Evolutionary conservation across 129 eudicot species (phyloP).

Genomic region (Flaveria robusta): DNA sequence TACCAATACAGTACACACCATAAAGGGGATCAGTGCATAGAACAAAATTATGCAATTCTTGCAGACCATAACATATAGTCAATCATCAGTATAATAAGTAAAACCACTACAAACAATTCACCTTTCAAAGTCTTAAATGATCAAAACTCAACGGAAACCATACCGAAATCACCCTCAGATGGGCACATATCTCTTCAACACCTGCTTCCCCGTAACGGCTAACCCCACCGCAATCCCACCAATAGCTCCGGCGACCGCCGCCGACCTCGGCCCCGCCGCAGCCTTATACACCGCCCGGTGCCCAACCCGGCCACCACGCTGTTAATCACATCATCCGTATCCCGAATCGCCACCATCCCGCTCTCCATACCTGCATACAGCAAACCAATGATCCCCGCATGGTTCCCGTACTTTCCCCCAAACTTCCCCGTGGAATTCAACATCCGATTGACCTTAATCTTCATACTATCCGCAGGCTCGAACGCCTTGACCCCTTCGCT

Average conservation of each 20-base stretch:
- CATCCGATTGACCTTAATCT: slow-evolving; percentile 71
- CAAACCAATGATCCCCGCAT: slow-evolving; percentile 79
- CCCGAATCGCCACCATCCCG: slow-evolving; percentile 77
- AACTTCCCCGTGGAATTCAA: slow-evolving; percentile 67
- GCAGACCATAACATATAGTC: slow-evolving; percentile 26
- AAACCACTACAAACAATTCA: slow-evolving; percentile 31
- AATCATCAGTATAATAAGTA: slow-evolving; percentile 26
- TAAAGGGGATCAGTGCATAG: slow-evolving; percentile 28
- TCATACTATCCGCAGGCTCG: slow-evolving; percentile 65
- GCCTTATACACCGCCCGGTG: slow-evolving; percentile 88
- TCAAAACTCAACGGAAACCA: slow-evolving; percentile 37
- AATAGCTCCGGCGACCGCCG: slow-evolving; percentile 92
- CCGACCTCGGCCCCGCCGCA: slow-evolving; percentile 82
- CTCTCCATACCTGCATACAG: slow-evolving; percentile 89
- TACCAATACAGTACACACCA: slow-evolving; percentile 19
- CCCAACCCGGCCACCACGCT: slow-evolving; percentile 90
- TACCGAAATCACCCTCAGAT: slow-evolving; percentile 39
- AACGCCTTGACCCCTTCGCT: slow-evolving; percentile 55
- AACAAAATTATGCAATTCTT: slow-evolving; percentile 26
- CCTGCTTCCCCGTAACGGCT: slow-evolving; percentile 79
- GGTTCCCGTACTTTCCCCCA: slow-evolving; percentile 70
- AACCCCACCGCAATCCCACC: slow-evolving; percentile 79
- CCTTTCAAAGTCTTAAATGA: slow-evolving; percentile 31
- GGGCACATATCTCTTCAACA: slow-evolving; percentile 75
- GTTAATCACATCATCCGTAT: slow-evolving; percentile 76